phyloP scores from a whole-genome alignment of 2,329 filamentous ascomycete species.

The Colletotrichum tropicale region DNA sequence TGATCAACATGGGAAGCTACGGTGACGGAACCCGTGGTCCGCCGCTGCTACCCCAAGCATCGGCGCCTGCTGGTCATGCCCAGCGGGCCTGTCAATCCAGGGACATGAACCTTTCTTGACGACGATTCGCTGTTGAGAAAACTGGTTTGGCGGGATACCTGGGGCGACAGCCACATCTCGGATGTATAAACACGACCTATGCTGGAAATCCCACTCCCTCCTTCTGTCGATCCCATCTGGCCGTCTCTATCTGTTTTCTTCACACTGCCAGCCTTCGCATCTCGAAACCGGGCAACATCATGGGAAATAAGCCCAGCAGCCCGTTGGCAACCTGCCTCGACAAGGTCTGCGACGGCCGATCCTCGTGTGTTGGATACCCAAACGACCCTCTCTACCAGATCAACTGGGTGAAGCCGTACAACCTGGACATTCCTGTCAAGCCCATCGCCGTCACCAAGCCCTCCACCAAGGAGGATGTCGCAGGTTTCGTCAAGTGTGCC shows the following conservation, averaged over 20 bases:
- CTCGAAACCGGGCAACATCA: conserved; percentile 24
- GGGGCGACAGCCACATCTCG: background rate
- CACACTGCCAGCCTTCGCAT: background rate
- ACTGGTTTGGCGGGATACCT: background rate
- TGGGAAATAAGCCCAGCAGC: conserved; percentile 48
- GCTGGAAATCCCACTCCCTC: background rate
- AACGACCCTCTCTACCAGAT: conserved; percentile 47
- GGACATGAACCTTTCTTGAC: background rate
- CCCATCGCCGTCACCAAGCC: conserved; percentile 64
- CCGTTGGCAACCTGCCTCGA: conserved; percentile 50
- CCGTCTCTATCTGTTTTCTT: background rate
- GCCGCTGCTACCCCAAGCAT: background rate
- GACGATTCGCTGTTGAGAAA: background rate
- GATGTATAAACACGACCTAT: background rate
- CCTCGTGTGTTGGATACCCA: conserved; percentile 52
- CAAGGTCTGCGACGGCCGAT: conserved; percentile 47
- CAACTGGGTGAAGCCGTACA: conserved; percentile 57
- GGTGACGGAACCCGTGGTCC: background rate
- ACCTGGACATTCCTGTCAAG: conserved; percentile 52
- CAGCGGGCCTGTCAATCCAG: background rate
- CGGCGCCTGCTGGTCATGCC: background rate
- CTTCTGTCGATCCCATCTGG: background rate
- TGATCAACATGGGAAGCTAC: background rate
- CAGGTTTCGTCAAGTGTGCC: conserved; percentile 63
- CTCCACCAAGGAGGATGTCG: conserved; percentile 55